Base-by-base conservation (phyloP, 495 filamentous ascomycete genomes). In the Cercophora newfieldiana region DNA sequence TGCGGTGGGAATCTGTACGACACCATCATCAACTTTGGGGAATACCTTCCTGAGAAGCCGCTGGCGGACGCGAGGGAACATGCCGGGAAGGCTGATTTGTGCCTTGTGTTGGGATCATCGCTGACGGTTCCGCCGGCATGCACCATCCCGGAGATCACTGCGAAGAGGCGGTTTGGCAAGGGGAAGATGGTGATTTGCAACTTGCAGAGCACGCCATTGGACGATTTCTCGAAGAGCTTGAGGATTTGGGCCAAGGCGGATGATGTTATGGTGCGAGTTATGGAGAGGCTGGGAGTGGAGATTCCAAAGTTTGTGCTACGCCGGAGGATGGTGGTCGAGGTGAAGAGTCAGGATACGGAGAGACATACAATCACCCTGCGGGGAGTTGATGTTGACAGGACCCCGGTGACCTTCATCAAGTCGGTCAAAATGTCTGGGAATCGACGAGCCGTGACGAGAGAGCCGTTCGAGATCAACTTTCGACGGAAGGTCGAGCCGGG, bases 11-110 rank as follows among this genome's bases (percentile, higher is more conserved):
- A 53, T 2, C 69, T 83, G 1, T 71, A 72, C 24, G 81, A 83
- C 61, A 82, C 62, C 62, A 81, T 82, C 66, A 72, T 81, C 68
- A 80, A 82, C 62, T 82, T 83, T 63, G 73, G 71, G 64, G 80
- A 82, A 64, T 21, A 48, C 8, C 71, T 82, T 1, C 68, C 64
- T 1, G 72, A 56, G 18, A 64, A 74, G n/a, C 57, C 74, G 10
- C 67, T 80, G n/a, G 51, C 66, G 33, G 69, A 59, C 7, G 79
- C 81, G 7, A 64, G 64, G 24, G 56, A 71, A 1, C 69, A 83
- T 54, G 78, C 73, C 44, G 64, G 72, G 26, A 75, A 79, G 58
- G 74, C 79, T 24, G 79, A 82, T 56, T 64, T 82, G 0, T 82
- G 77, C 51, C 73, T 82, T 7, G 79, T 79, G 1, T 68, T 84